Evolutionary conservation across 176 grass and related monocot genomes (phyloP).

Genomic region (Oryza officinalis): DNA sequence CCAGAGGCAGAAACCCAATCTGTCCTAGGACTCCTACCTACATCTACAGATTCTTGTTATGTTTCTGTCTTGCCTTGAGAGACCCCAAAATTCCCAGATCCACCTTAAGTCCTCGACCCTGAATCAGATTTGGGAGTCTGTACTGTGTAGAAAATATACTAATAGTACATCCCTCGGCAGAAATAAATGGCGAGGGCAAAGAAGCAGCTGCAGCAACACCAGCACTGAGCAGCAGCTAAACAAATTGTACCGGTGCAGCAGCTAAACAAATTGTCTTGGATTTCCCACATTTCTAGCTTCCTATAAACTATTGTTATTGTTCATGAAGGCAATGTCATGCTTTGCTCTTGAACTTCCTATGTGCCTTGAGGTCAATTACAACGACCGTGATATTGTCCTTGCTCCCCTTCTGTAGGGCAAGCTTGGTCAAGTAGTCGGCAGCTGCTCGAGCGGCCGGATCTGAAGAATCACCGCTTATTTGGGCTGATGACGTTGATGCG

Average conservation of each 20-base stretch:
- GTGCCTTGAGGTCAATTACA: constrained; percentile 77
- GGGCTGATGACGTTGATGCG: constrained; percentile 20
- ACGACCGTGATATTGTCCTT: constrained; percentile 82
- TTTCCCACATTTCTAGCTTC: constrained; percentile 22
- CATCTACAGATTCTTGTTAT: not conserved
- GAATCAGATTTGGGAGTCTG: constrained; percentile 20
- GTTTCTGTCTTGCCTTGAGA: not conserved
- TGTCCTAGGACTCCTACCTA: constrained; percentile 15
- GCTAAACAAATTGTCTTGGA: constrained; percentile 25
- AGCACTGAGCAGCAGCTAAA: not conserved
- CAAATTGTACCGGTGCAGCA: constrained; percentile 28
- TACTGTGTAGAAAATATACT: constrained; percentile 26
- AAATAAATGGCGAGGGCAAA: constrained; percentile 20
- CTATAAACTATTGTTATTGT: constrained; percentile 26
- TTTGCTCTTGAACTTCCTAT: constrained; percentile 78
- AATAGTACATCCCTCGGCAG: constrained; percentile 26
- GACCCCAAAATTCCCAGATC: constrained; percentile 22
- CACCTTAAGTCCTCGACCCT: not conserved
- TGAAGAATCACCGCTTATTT: constrained; percentile 29
- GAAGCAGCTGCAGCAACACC: not conserved
- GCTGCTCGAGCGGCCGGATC: constrained; percentile 72
- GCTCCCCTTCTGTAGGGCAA: constrained; percentile 78
- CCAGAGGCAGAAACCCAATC: constrained; percentile 8
- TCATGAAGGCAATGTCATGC: constrained; percentile 32
- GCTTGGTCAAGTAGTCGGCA: constrained; percentile 65